These are phyloP conservation scores for Colletotrichum tanaceti DNA, from an alignment of 2,329 filamentous ascomycete species.

Conservation along the genomic window DNA sequence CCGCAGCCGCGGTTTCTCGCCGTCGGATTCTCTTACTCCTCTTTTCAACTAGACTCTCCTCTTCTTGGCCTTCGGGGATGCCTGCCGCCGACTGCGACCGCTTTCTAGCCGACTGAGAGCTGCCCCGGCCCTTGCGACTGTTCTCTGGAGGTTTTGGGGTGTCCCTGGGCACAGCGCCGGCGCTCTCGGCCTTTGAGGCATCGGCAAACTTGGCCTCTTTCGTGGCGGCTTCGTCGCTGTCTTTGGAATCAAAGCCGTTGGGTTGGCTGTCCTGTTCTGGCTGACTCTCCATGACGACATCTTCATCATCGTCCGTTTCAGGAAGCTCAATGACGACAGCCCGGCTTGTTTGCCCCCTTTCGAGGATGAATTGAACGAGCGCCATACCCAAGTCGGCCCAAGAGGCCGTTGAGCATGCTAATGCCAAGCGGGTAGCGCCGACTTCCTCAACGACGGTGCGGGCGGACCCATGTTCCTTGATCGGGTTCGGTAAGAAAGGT, in stretches of 20 bases:
- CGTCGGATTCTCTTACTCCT: conserved; percentile 74
- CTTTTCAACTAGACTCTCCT: conserved; percentile 69
- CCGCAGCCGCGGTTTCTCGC: conserved; percentile 65
- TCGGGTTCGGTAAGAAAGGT: conserved; percentile 69
- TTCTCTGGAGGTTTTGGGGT: conserved; percentile 46
- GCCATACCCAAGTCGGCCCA: conserved; percentile 59
- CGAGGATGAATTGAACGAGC: conserved; percentile 51
- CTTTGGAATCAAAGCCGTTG: conserved; percentile 42
- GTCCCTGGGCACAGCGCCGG: conserved; percentile 15
- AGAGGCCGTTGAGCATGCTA: conserved; percentile 50
- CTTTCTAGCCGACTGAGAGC: conserved; percentile 63
- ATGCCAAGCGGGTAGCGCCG: conserved; percentile 42
- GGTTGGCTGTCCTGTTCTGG: conserved; percentile 29
- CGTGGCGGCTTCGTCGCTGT: conserved; percentile 54
- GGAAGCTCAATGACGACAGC: conserved; percentile 53
- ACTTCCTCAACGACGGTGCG: conserved; percentile 31
- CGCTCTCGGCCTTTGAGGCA: conserved; percentile 25
- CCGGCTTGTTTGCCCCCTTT: conserved; percentile 50
- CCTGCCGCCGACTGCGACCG: conserved; percentile 72
- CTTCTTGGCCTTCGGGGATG: conserved; percentile 65
- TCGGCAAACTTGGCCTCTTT: conserved; percentile 43
- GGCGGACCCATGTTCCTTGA: conserved; percentile 50
- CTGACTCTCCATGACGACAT: conserved; percentile 46
- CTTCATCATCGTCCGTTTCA: conserved; percentile 50
- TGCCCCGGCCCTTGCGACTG: conserved; percentile 51